Conservation (phyloP, 1,284 basidiomycete species). For the Tylopilus sp. region DNA sequence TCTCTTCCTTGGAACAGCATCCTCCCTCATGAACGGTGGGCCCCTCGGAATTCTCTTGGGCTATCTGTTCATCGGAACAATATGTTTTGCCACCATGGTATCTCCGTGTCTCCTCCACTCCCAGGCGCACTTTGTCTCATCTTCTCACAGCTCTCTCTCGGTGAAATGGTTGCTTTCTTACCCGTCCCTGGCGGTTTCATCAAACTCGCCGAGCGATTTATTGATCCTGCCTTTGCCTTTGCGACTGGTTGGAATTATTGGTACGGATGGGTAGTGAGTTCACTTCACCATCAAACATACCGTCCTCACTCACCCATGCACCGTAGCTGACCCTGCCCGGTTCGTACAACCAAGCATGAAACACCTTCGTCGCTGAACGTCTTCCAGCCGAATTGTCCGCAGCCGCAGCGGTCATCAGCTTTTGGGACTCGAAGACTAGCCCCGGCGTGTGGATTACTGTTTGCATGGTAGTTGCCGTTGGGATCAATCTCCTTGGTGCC, state of each 20-base stretch:
- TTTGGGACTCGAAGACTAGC: conserved; percentile 54
- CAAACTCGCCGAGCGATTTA: conserved; percentile 63
- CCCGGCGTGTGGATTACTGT: conserved; percentile 64
- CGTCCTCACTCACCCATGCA: not conserved
- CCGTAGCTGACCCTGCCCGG: conserved; percentile 27
- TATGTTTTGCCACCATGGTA: conserved; percentile 35
- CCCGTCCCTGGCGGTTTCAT: conserved; percentile 61
- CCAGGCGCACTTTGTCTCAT: not conserved
- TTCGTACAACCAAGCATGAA: conserved; percentile 7
- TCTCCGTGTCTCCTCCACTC: not conserved
- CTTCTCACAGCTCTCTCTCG: conserved; percentile 31
- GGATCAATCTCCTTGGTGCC: conserved; percentile 58
- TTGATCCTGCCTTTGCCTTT: conserved; percentile 65
- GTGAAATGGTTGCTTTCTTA: conserved; percentile 36
- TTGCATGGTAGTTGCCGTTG: conserved; percentile 57
- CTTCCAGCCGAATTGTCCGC: conserved; percentile 57
- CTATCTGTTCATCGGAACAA: conserved; percentile 34
- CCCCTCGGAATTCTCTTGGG: conserved; percentile 35
- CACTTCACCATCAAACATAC: conserved; percentile 10
- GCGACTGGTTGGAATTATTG: conserved; percentile 69
- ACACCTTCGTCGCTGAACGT: conserved; percentile 1
- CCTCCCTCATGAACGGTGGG: conserved; percentile 30
- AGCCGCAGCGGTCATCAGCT: conserved; percentile 59
- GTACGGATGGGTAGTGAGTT: conserved; percentile 55
- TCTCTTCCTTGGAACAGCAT: conserved; percentile 40